phyloP scores from a whole-genome alignment of 345 rosid genomes.

The Crucihimalaya himalaica region DNA sequence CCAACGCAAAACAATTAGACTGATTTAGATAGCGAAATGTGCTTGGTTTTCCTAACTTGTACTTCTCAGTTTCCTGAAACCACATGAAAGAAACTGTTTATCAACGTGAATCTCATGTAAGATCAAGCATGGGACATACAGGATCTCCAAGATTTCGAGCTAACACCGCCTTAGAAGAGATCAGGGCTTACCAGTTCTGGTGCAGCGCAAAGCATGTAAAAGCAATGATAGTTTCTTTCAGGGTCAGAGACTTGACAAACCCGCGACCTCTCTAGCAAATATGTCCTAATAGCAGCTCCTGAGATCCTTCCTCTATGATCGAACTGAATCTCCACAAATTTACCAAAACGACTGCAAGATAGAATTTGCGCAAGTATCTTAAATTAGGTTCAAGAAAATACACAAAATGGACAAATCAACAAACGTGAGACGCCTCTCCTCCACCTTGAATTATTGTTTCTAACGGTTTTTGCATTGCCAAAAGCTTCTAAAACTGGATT shows the following conservation, averaged over 20 bases:
- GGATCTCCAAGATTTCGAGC: conserved; percentile 5
- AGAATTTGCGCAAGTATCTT: conserved; percentile 26
- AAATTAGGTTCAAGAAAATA: conserved; percentile 21
- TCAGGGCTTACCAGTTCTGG: conserved; percentile 62
- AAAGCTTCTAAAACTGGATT: conserved; percentile 99
- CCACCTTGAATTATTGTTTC: conserved; percentile 96
- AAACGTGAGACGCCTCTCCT: conserved; percentile 24
- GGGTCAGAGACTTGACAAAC: conserved; percentile 99
- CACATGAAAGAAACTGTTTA: conserved; percentile 15
- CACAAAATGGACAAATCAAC: conserved; percentile 7
- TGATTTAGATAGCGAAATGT: conserved; percentile 89
- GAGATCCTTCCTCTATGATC: conserved; percentile 83
- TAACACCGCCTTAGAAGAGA: conserved; percentile 23
- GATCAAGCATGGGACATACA: neutral
- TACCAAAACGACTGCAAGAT: conserved; percentile 90
- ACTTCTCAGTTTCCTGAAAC: conserved; percentile 70
- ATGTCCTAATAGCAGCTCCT: conserved; percentile 98
- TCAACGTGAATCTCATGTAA: neutral
- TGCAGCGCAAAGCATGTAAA: conserved; percentile 98
- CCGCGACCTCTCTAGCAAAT: conserved; percentile 92
- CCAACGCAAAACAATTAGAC: conserved; percentile 80
- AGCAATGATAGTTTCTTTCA: conserved; percentile 98
- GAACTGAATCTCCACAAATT: conserved; percentile 96
- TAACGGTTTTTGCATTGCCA: conserved; percentile 98
- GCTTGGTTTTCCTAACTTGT: conserved; percentile 80